Evolutionary conservation across 2,329 filamentous ascomycete species (phyloP), one percentile per base, ranked within the genome.

Genomic region (Colletotrichum neosansevieriae): DNA sequence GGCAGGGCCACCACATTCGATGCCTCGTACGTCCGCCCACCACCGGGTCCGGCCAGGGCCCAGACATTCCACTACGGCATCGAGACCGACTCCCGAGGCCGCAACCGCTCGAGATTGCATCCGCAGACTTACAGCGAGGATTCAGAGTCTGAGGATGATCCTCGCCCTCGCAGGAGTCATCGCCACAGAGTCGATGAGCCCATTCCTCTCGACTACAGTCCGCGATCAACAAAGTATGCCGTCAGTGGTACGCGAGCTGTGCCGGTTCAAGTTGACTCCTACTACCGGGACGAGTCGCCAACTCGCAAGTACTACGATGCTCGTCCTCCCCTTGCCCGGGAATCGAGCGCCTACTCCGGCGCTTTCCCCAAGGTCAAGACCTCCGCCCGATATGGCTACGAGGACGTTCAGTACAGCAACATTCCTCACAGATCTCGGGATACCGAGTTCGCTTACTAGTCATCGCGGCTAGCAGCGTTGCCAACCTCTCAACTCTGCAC

Each of bases 101-200:
- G 80, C 29, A 73, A 73, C 34, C 79, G 80, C 15, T 80, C 79
- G 11, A 77, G 77, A 50, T 71, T 76, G 71, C 77, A 81, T 7
- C 34, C 80, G 6, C 80, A 82, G 67, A 36, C 49, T 6, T 73
- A 76, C 21, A 72, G 74, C 10, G 76, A 76, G 3, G 76, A 79
- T 4, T 75, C 70, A 3, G 80, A 81, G 5, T 76, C 74, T 0
- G 79, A 80, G 12, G 79, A 80, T 1, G 74, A 76, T 1, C 72
- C 72, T 4, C 67, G 71, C 9, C 73, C 78, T 19, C 73, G 75
- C 61, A 80, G 79, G 71, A 62, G 63, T 19, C 77, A 80, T 32
- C 78, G 79, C 61, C 74, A 73, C 67, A 78, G 76, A 51, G 75
- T 74, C 4, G 79, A 79, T 19, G 79, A 78, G 11, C 71, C 73